phyloP scores from a whole-genome alignment of 2,329 filamentous ascomycete genomes.

The Pyrenochaeta sp. region DNA sequence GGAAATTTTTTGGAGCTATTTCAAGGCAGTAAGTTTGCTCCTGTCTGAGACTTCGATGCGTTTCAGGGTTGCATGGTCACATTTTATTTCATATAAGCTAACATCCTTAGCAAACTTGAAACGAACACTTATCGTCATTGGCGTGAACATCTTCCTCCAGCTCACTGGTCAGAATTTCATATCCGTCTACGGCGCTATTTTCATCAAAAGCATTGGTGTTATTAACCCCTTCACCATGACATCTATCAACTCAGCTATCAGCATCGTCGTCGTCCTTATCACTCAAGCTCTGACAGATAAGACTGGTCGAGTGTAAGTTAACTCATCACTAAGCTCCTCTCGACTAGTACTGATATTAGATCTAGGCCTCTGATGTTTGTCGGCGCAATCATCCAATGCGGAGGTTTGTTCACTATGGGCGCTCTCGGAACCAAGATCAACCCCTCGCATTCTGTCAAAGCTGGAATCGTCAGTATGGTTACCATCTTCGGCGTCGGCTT shows the following conservation, averaged over 20 bases:
- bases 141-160: constrained; percentile 19
- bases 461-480: constrained; percentile 11
- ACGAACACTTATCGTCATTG: constrained; percentile 11
- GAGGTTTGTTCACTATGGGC: constrained; percentile 11
- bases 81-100: neutral
- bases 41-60: neutral
- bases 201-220: constrained; percentile 21
- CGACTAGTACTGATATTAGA: neutral
- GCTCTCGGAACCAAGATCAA: constrained; percentile 2
- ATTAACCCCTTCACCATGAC: constrained; percentile 18
- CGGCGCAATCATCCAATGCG: constrained; percentile 8
- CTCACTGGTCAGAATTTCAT: constrained; percentile 23
- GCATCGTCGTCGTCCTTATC: constrained; percentile 7
- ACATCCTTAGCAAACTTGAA: constrained; percentile 10
- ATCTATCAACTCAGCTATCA: constrained; percentile 6
- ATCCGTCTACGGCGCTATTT: constrained; percentile 24
- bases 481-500: constrained; percentile 8
- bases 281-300: constrained; percentile 5
- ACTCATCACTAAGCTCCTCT: too few relatives aligned
- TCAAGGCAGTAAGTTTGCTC: constrained; percentile 1
- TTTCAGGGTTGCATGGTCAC: neutral
- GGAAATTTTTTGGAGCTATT: constrained; percentile 16
- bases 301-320: constrained; percentile 10
- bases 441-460: constrained; percentile 1
- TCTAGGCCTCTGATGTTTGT: constrained; percentile 8